Percentiles rank a stretch among this genome's conserved stretches.
Conservation (phyloP, 2,329 filamentous ascomycete genomes). For the Cordyceps tenuipes region DNA sequence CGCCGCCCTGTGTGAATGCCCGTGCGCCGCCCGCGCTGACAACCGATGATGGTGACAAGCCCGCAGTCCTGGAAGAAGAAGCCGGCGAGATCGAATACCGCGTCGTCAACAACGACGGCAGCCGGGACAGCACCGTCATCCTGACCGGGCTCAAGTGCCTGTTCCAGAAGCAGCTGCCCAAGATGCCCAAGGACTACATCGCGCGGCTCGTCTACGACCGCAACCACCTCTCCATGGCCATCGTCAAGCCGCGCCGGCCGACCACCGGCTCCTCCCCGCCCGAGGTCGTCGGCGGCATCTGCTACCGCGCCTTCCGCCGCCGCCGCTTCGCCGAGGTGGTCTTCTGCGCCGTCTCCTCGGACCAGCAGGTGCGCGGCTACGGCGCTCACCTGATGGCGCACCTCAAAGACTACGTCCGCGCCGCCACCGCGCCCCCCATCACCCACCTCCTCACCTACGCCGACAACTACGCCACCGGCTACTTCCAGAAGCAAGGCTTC, state of each 20-base stretch:
- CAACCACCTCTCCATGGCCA: conserved; percentile 90
- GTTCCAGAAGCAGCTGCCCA: conserved; percentile 95
- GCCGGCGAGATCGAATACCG: conserved; percentile 93
- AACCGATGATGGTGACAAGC: conserved; percentile 34
- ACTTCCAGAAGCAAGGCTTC: conserved; percentile 98
- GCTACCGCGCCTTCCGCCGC: conserved; percentile 86
- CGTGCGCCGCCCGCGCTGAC: not conserved
- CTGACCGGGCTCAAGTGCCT: conserved; percentile 93
- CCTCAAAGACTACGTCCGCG: conserved; percentile 95
- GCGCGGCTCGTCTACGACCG: conserved; percentile 94
- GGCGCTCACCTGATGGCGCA: conserved; percentile 97
- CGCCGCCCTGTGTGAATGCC: not conserved
- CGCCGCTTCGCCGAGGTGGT: conserved; percentile 96
- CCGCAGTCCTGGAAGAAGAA: conserved; percentile 86
- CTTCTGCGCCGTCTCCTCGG: conserved; percentile 93
- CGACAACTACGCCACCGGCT: conserved; percentile 97
- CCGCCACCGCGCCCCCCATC: conserved; percentile 86
- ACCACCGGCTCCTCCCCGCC: conserved; percentile 36
- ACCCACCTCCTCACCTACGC: conserved; percentile 99
- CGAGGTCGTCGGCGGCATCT: conserved; percentile 94
- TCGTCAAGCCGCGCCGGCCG: conserved; percentile 71
- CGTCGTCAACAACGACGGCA: conserved; percentile 93
- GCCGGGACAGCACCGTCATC: conserved; percentile 82
- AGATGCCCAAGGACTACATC: conserved; percentile 99
- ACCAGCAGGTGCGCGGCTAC: conserved; percentile 98